phyloP scores from a whole-genome alignment of 108 stramenopile genomes.

The Cyclotella distinguenda region DNA sequence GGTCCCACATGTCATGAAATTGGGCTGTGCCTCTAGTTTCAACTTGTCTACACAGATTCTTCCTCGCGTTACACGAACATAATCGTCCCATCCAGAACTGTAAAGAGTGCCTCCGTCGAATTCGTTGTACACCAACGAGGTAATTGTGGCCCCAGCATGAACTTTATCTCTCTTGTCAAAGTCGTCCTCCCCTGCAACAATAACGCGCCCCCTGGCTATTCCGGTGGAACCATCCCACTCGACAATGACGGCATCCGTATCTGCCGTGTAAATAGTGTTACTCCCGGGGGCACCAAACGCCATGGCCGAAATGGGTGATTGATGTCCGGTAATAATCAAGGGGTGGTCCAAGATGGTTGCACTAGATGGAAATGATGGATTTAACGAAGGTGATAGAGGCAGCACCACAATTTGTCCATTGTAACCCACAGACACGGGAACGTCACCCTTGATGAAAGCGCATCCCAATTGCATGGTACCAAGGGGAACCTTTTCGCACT shows the following conservation, averaged over 20 bases:
- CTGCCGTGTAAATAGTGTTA: conserved; percentile 82
- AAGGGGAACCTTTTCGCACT: conserved; percentile 55
- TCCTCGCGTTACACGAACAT: conserved; percentile 49
- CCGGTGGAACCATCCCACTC: conserved; percentile 74
- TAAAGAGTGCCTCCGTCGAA: conserved; percentile 43
- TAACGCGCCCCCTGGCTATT: conserved; percentile 34
- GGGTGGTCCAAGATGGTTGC: conserved; percentile 29
- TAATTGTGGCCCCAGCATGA: conserved; percentile 74
- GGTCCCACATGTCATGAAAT: conserved; percentile 63
- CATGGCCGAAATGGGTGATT: conserved; percentile 80
- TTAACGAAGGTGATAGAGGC: conserved; percentile 33
- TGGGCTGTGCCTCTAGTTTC: conserved; percentile 84
- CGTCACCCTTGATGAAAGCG: conserved; percentile 60
- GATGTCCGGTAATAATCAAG: conserved; percentile 73
- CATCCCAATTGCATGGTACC: conserved; percentile 81
- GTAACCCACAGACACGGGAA: conserved; percentile 73
- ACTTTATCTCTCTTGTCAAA: conserved; percentile 53
- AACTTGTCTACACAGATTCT: conserved; percentile 39
- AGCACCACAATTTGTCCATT: conserved; percentile 87
- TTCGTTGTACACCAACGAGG: conserved; percentile 43
- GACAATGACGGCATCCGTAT: conserved; percentile 86
- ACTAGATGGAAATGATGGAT: conserved; percentile 7
- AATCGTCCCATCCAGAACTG: conserved; percentile 94
- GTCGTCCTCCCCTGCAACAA: conserved; percentile 24
- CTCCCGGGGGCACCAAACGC: conserved; percentile 60